phyloP scores from a whole-genome alignment of 169 alveolate genomes.

The Eimeria praecox region DNA sequence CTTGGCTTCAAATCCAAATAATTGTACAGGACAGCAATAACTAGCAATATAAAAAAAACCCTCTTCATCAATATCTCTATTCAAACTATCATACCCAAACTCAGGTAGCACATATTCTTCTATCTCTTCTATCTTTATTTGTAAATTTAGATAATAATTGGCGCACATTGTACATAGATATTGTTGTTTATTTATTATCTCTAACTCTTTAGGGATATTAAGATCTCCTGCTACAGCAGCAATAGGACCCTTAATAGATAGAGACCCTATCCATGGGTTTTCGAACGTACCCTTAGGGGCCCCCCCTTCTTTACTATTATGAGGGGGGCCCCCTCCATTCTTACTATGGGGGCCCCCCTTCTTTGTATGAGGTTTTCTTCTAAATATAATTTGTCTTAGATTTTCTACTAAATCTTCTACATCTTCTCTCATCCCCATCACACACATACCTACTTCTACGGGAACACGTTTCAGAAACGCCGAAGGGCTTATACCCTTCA shows the following conservation, averaged over 20 bases:
- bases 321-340: background rate
- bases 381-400: slow-evolving; percentile 41
- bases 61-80: slow-evolving; percentile 90
- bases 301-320: background rate
- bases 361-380: background rate
- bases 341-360: background rate
- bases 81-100: slow-evolving; percentile 90
- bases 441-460: slow-evolving; percentile 52
- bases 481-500: slow-evolving; percentile 58
- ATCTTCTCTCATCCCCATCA: slow-evolving; percentile 71
- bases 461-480: slow-evolving; percentile 16
- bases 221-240: slow-evolving; percentile 94
- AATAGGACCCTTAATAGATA: slow-evolving; percentile 91
- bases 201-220: slow-evolving; percentile 86
- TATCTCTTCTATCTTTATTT: slow-evolving; percentile 90
- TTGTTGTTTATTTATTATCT: slow-evolving; percentile 90
- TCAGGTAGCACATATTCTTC: slow-evolving; percentile 89
- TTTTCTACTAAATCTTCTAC: slow-evolving; percentile 75
- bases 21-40: slow-evolving; percentile 89
- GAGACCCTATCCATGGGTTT: slow-evolving; percentile 86
- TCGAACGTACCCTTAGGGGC: slow-evolving; percentile 21
- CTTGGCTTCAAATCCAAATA: slow-evolving; percentile 90
- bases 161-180: slow-evolving; percentile 90
- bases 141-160: slow-evolving; percentile 89
- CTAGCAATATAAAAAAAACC: slow-evolving; percentile 91